phyloP scores from a whole-genome alignment of 331 rosid species.

The Erythrophleum ivorense region DNA sequence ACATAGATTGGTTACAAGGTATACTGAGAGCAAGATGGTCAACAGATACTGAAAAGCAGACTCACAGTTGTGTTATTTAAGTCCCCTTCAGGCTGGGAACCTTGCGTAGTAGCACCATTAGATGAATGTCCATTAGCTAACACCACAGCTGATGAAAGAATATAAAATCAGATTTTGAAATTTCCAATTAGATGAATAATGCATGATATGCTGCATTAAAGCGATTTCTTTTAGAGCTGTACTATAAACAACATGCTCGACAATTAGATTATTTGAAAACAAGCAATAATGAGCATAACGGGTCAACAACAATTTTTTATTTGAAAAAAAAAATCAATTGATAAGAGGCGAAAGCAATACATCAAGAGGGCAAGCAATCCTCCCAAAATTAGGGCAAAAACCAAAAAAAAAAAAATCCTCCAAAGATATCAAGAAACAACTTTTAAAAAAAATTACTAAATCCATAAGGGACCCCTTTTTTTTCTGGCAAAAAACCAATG shows the following conservation, averaged over 20 bases:
- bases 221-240: conserved; percentile 9
- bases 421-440: neutral
- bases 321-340: neutral
- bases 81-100: conserved; percentile 82
- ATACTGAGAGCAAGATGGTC: conserved; percentile 22
- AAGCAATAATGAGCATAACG: conserved; percentile 14
- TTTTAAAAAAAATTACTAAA: neutral
- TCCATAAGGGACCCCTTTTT: neutral
- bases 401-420: neutral
- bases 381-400: neutral
- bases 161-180: conserved; percentile 31
- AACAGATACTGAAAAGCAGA: conserved; percentile 34
- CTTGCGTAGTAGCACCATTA: conserved; percentile 72
- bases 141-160: conserved; percentile 58
- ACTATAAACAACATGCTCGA: conserved; percentile 14
- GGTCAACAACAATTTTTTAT: neutral
- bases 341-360: neutral
- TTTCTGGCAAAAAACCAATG: neutral
- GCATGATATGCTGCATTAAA: conserved; percentile 21
- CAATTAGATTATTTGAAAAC: conserved; percentile 25
- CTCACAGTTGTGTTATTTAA: conserved; percentile 92
- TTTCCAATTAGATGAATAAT: conserved; percentile 32
- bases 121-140: conserved; percentile 88
- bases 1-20: conserved; percentile 35
- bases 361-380: neutral